These are phyloP conservation scores for Xylaria sp. DNA, from an alignment of 2,329 filamentous ascomycete species.

Conservation along the genomic window DNA sequence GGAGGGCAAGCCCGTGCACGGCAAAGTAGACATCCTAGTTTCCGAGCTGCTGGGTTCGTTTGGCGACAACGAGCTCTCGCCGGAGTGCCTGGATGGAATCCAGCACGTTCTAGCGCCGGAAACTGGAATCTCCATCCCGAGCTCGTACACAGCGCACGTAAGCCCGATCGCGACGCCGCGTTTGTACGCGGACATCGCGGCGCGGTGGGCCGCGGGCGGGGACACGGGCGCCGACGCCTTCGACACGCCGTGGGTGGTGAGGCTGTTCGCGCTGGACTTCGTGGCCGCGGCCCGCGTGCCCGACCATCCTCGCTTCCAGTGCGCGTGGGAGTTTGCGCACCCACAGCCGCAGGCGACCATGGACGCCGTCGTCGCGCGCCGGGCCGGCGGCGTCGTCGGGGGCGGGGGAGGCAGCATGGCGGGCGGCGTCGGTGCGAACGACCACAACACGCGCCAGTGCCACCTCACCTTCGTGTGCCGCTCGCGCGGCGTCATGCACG, in stretches of 20 bases:
- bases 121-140: slow-evolving; percentile 92
- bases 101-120: slow-evolving; percentile 83
- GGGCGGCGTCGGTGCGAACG: slow-evolving; percentile 83
- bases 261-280: slow-evolving; percentile 89
- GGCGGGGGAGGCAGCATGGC: slow-evolving; percentile 78
- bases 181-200: slow-evolving; percentile 81
- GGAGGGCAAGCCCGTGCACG: slow-evolving; percentile 53
- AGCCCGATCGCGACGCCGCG: slow-evolving; percentile 92
- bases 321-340: slow-evolving; percentile 84
- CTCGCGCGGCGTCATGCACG: slow-evolving; percentile 86
- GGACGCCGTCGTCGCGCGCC: slow-evolving; percentile 64
- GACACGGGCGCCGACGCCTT: slow-evolving; percentile 73
- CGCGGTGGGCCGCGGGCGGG: slow-evolving; percentile 67
- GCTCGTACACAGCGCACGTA: slow-evolving; percentile 91
- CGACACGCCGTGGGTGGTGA: slow-evolving; percentile 94
- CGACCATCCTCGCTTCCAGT: slow-evolving; percentile 73
- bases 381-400: slow-evolving; percentile 71
- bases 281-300: slow-evolving; percentile 72
- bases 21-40: slow-evolving; percentile 89
- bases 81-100: slow-evolving; percentile 95
- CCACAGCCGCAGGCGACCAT: slow-evolving; percentile 73
- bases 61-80: slow-evolving; percentile 95
- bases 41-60: slow-evolving; percentile 96
- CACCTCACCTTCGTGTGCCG: slow-evolving; percentile 81
- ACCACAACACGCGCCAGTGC: slow-evolving; percentile 88